These are phyloP conservation scores for Metschnikowia proteae DNA, from an alignment of 805 yeast species.

Conservation along the genomic window DNA sequence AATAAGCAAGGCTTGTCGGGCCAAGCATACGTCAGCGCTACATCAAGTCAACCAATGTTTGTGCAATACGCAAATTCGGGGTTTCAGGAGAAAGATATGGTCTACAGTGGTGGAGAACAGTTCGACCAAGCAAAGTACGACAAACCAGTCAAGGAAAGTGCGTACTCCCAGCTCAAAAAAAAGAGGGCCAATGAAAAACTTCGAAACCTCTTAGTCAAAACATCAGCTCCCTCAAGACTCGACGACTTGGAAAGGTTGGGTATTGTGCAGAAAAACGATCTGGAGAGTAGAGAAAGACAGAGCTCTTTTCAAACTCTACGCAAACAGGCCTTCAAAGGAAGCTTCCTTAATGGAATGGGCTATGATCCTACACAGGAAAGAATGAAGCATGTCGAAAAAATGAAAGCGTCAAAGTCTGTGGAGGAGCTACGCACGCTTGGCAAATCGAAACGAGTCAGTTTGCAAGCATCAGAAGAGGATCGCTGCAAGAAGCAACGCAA, in stretches of 20 bases:
- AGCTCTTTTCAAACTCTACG: conserved; percentile 10
- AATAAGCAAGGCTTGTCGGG: conserved; percentile 27
- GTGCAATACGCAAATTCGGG: conserved; percentile 17
- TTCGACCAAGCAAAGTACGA: conserved; percentile 19
- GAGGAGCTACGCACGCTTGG: conserved; percentile 15
- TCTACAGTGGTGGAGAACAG: conserved; percentile 18
- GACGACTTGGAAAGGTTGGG: conserved; percentile 17
- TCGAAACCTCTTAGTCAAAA: conserved; percentile 12
- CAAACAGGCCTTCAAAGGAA: conserved; percentile 38
- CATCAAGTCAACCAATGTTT: conserved; percentile 24
- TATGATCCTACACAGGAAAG: conserved; percentile 45
- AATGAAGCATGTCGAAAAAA: conserved; percentile 1
- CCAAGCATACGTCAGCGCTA: conserved; percentile 17
- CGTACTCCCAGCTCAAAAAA: conserved; percentile 17
- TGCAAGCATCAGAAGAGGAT: conserved; percentile 17
- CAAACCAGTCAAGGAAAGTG: conserved; percentile 16
- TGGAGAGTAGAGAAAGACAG: conserved; percentile 15
- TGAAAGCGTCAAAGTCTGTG: conserved; percentile 11
- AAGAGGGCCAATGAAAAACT: conserved; percentile 16
- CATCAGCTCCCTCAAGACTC: conserved; percentile 12
- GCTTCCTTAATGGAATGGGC: conserved; percentile 42
- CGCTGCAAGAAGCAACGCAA: conserved; percentile 18
- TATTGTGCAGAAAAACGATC: conserved; percentile 18
- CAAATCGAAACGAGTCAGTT: conserved; percentile 13
- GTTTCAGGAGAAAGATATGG: conserved; percentile 12